These are phyloP conservation scores for Acanthamoeba polyphaga DNA, from an alignment of 208 protist genomes.

Conservation along the genomic window DNA sequence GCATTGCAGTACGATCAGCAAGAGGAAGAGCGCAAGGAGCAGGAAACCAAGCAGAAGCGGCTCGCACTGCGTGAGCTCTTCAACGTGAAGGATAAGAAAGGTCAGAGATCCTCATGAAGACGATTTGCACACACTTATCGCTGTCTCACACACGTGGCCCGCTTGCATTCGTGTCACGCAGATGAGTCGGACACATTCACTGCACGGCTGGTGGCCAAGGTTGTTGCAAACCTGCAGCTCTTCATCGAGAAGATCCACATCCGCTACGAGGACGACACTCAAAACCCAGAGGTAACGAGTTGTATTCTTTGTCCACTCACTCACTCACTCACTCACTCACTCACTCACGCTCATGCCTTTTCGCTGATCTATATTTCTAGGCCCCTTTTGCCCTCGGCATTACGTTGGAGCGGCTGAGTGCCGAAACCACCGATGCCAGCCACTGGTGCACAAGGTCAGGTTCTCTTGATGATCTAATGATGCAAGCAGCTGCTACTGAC, in stretches of 20 bases:
- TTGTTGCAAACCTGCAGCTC: conserved; percentile 57
- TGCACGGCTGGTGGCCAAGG: conserved; percentile 16
- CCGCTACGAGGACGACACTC: conserved; percentile 57
- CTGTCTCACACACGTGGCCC: background rate
- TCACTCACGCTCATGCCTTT: background rate
- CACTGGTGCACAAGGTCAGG: conserved; percentile 25
- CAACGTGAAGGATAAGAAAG: conserved; percentile 2
- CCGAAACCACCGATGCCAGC: conserved; percentile 60
- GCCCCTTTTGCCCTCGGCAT: conserved; percentile 51
- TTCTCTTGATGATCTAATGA: background rate
- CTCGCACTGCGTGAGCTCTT: conserved; percentile 32
- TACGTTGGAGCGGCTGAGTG: conserved; percentile 51
- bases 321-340: background rate
- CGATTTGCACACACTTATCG: background rate
- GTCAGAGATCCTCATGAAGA: background rate
- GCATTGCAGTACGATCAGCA: conserved; percentile 22
- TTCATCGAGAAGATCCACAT: conserved; percentile 74
- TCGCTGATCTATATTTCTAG: background rate
- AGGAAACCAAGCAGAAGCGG: conserved; percentile 69
- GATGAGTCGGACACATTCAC: conserved; percentile 59
- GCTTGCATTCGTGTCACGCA: background rate
- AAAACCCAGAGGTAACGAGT: conserved; percentile 18
- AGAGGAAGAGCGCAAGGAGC: conserved; percentile 4
- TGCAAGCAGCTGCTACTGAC: background rate
- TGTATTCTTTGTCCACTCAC: background rate